A percentile compares a stretch with the other conserved stretches of the same genome.
Evolutionary conservation across 2,329 filamentous ascomycete species (phyloP).

Genomic region (Aspergillus novofumigatus): DNA sequence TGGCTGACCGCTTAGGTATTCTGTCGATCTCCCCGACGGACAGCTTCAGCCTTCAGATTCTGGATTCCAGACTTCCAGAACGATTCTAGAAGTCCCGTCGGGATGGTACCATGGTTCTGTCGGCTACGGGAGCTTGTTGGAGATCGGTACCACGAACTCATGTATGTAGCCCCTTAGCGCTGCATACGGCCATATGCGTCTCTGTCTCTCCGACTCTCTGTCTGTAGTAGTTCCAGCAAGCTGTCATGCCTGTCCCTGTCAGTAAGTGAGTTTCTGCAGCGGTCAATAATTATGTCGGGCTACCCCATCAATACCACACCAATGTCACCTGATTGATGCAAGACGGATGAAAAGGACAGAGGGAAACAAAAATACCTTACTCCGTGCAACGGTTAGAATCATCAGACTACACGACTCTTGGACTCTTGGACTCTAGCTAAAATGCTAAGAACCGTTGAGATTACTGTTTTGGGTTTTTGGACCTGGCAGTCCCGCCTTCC

Average conservation of each 20-base stretch:
- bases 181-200: not conserved
- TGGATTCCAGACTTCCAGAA: not conserved
- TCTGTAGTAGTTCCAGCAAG: not conserved
- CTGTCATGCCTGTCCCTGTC: no score
- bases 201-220: not conserved
- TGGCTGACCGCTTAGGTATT: not conserved
- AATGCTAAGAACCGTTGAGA: not conserved
- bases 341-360: no score
- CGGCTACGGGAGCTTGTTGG: not conserved
- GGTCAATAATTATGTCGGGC: no score
- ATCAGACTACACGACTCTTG: no score
- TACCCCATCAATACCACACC: no score
- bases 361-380: no score
- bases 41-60: not conserved
- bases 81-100: slow-evolving; percentile 4
- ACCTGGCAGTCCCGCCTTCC: not conserved
- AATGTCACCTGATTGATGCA: no score
- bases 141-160: slow-evolving; percentile 5
- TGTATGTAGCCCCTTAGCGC: not conserved
- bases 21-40: not conserved
- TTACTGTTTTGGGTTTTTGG: not conserved
- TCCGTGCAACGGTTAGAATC: no score
- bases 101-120: slow-evolving; percentile 1
- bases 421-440: no score
- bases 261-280: no score